These are phyloP conservation scores for Marvania coccoides DNA, from an alignment of 139 green algal genomes.

Conservation along the genomic window DNA sequence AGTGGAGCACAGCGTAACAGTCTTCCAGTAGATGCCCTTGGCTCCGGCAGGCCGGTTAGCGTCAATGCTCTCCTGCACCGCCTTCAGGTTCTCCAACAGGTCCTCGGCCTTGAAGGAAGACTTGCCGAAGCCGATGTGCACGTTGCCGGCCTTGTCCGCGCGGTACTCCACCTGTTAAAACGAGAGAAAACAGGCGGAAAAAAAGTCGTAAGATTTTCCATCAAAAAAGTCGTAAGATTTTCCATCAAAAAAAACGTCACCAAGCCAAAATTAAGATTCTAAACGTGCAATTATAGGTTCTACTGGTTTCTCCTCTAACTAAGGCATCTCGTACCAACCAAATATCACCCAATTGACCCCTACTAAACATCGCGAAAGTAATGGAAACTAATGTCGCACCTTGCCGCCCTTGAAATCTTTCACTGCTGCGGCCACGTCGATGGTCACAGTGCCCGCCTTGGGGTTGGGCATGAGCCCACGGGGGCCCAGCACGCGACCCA, in stretches of 20 bases:
- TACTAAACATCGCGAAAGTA: no score
- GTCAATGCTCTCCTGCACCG: conserved; percentile 82
- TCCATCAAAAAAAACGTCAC: no score
- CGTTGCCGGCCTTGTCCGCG: conserved; percentile 95
- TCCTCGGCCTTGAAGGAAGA: conserved; percentile 74
- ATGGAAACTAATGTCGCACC: no score
- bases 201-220: no score
- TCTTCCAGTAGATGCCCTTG: conserved; percentile 98
- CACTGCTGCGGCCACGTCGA: conserved; percentile 84
- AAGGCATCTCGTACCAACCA: no score
- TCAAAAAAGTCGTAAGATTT: no score
- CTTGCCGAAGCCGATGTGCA: conserved; percentile 93
- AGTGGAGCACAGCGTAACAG: conserved; percentile 81
- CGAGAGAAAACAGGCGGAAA: no score
- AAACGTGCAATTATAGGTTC: no score
- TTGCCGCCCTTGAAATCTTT: conserved; percentile 99
- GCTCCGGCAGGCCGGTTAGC: conserved; percentile 88
- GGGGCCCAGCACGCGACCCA: conserved; percentile 90
- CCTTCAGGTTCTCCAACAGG: conserved; percentile 91
- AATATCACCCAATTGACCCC: no score
- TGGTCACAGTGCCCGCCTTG: conserved; percentile 99
- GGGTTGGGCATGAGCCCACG: conserved; percentile 98
- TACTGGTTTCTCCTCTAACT: no score
- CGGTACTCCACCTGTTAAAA: conserved; percentile 99
- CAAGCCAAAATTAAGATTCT: no score